Conservation (phyloP, 176 grass and related monocot genomes). For the Rhynchospora tenuis region DNA sequence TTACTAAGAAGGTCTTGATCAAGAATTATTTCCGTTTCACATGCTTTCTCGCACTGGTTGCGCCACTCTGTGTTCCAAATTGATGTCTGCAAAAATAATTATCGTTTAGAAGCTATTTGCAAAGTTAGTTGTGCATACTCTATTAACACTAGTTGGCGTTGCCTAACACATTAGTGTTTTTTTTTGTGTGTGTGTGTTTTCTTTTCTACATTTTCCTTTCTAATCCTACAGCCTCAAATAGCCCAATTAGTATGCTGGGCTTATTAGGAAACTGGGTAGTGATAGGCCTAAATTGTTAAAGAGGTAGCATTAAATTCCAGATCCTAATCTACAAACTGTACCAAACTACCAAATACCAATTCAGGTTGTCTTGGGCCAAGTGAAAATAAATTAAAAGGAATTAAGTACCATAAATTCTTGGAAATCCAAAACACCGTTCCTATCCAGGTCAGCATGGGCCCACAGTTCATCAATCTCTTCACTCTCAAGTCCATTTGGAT, state of each 20-base stretch:
- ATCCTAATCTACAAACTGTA: background rate
- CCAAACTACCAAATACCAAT: no score
- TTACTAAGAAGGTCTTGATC: slow-evolving; percentile 12
- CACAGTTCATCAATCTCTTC: slow-evolving; percentile 66
- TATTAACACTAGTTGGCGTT: background rate
- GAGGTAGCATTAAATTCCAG: background rate
- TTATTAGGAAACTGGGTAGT: background rate
- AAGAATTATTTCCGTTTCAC: background rate
- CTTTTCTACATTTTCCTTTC: no score
- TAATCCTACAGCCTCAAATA: background rate
- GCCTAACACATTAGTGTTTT: background rate
- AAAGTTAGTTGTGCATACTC: background rate
- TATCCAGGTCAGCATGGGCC: slow-evolving; percentile 52
- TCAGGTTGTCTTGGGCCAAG: background rate
- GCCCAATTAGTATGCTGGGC: background rate
- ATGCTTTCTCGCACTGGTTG: background rate
- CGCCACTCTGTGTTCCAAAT: slow-evolving; percentile 15
- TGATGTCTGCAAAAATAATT: background rate
- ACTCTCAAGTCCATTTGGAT: slow-evolving; percentile 52
- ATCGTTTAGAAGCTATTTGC: slow-evolving; percentile 3
- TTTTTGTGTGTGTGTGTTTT: background rate
- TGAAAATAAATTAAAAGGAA: background rate
- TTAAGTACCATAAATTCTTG: slow-evolving; percentile 68
- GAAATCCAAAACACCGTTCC: slow-evolving; percentile 57
- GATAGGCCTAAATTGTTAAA: background rate